Percentiles rank a stretch among this genome's conserved stretches.
These are phyloP conservation scores for Cocos nucifera DNA, from an alignment of 176 grass and related monocot species.

Conservation along the genomic window DNA sequence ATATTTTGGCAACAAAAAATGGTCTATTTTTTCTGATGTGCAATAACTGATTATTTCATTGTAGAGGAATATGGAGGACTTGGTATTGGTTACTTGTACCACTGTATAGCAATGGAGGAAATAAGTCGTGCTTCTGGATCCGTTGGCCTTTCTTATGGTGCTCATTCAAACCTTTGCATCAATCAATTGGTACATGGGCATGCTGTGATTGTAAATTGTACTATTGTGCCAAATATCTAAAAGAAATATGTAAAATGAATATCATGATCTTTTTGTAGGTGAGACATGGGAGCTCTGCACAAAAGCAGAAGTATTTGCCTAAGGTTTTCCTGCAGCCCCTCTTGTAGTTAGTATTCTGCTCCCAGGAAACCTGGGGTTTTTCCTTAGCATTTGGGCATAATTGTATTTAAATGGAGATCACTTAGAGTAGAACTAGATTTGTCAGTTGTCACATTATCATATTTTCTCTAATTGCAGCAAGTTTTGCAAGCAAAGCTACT, in stretches of 20 bases:
- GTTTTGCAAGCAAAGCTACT: too few species aligned
- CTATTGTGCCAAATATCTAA: not conserved
- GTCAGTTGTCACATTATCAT: too few species aligned
- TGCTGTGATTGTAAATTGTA: not conserved
- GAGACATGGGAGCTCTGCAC: constrained; percentile 51
- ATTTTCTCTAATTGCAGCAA: too few species aligned
- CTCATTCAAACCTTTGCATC: constrained; percentile 90
- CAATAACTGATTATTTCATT: not conserved
- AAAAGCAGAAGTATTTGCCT: constrained; percentile 72
- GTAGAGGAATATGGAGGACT: constrained; percentile 87
- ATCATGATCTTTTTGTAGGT: constrained; percentile 44
- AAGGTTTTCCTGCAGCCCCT: constrained; percentile 34
- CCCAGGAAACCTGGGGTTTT: too few species aligned
- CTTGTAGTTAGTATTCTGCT: too few species aligned
- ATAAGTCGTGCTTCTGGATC: constrained; percentile 84
- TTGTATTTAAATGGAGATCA: too few species aligned
- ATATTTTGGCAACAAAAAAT: too few species aligned
- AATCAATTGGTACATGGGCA: constrained; percentile 63
- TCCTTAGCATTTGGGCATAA: too few species aligned
- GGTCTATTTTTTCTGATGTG: too few species aligned
- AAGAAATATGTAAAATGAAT: not conserved
- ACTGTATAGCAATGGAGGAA: constrained; percentile 99
- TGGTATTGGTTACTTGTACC: constrained; percentile 84
- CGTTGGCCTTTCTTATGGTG: constrained; percentile 91
- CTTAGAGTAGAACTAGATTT: too few species aligned